Conservation (phyloP, 805 yeast species). For the Myxozyma melibiosi region DNA sequence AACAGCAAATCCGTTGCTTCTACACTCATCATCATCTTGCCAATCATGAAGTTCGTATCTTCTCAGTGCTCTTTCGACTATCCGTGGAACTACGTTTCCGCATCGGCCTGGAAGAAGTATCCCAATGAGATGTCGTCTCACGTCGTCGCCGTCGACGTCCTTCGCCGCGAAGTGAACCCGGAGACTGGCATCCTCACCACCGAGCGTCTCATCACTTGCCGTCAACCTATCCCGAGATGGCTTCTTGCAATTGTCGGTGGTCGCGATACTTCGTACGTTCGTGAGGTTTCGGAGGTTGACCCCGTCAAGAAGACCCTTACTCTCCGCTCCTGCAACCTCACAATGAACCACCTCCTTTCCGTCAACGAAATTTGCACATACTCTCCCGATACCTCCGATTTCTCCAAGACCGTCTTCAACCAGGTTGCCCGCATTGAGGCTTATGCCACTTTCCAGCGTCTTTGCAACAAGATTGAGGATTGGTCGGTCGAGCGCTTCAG, state of each 20-base stretch:
- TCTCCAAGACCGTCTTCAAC: constrained; percentile 53
- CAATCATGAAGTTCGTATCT: constrained; percentile 74
- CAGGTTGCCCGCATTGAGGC: constrained; percentile 92
- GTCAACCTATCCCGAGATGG: constrained; percentile 87
- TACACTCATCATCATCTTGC: neutral
- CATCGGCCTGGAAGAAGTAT: constrained; percentile 95
- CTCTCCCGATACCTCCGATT: constrained; percentile 62
- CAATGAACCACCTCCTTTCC: constrained; percentile 70
- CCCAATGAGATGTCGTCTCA: constrained; percentile 94
- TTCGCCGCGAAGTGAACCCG: constrained; percentile 67
- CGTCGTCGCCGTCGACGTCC: constrained; percentile 89
- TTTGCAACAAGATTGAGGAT: constrained; percentile 84
- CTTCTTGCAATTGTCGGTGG: constrained; percentile 71
- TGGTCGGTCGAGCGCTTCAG: constrained; percentile 89
- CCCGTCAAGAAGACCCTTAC: constrained; percentile 62
- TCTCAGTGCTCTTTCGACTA: constrained; percentile 71
- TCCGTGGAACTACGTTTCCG: constrained; percentile 83
- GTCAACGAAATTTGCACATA: constrained; percentile 90
- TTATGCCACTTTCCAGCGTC: constrained; percentile 64
- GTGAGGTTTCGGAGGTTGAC: constrained; percentile 88
- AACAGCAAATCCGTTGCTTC: neutral
- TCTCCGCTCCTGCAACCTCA: constrained; percentile 83
- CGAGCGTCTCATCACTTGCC: constrained; percentile 85
- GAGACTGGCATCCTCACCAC: constrained; percentile 62
- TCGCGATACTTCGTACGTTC: constrained; percentile 69